Evolutionary conservation across 495 filamentous ascomycete species (phyloP).

Genomic region (Penicillium cosmopolitanum): DNA sequence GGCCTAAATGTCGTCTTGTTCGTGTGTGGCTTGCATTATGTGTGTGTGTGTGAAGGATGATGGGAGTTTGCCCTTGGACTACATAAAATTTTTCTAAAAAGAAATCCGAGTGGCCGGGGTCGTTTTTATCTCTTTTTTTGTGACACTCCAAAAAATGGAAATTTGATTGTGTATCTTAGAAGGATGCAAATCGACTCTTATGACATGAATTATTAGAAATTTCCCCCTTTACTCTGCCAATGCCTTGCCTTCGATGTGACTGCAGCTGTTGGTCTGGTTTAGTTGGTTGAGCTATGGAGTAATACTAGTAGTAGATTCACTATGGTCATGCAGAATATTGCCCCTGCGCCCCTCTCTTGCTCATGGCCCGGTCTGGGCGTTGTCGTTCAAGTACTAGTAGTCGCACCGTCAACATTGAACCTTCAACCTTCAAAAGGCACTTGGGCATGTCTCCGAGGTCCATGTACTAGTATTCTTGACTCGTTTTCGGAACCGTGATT

Average conservation of each 20-base stretch:
- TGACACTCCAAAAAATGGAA: conserved; percentile 40
- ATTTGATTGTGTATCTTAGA: conserved; percentile 50
- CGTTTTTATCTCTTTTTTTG: conserved; percentile 46
- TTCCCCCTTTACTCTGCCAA: neutral
- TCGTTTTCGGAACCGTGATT: no score
- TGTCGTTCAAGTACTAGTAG: no score
- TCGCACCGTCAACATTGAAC: no score
- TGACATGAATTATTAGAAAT: conserved; percentile 33
- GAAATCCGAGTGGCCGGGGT: conserved; percentile 25
- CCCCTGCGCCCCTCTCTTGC: no score
- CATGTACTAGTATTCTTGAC: no score
- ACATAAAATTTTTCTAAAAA: neutral
- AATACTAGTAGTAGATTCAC: neutral
- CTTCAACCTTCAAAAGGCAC: no score
- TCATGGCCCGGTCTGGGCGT: neutral
- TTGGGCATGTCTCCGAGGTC: no score
- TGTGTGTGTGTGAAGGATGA: neutral
- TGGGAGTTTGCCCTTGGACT: conserved; percentile 32
- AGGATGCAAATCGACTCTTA: conserved; percentile 52
- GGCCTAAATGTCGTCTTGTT: conserved; percentile 56
- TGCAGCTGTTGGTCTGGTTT: no score
- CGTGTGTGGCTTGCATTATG: neutral
- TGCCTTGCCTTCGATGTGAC: no score
- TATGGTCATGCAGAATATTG: neutral
- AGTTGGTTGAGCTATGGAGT: no score